Evolutionary conservation across 1,139 yeast species (phyloP).

Genomic region (Pichia sp.): DNA sequence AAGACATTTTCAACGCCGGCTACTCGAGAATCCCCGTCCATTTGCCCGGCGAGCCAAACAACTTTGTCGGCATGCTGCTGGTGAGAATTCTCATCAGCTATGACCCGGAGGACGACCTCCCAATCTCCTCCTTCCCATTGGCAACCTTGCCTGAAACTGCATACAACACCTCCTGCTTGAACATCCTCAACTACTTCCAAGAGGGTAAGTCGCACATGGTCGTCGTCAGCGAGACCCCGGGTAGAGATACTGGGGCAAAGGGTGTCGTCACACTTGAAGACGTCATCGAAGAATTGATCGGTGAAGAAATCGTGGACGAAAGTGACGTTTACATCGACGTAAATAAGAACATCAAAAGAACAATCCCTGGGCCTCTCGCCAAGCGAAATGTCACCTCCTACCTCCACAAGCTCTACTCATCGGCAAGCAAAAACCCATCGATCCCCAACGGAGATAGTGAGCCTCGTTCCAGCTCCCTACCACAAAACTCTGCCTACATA

Average conservation of each 20-base stretch:
- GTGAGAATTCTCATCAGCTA: slow-evolving; percentile 90
- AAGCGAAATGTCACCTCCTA: slow-evolving; percentile 68
- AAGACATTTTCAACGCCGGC: slow-evolving; percentile 89
- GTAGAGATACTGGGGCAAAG: slow-evolving; percentile 79
- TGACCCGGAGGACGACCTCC: slow-evolving; percentile 94
- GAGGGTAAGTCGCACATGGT: slow-evolving; percentile 99
- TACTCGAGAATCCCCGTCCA: slow-evolving; percentile 96
- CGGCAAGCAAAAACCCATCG: slow-evolving; percentile 10
- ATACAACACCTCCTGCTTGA: slow-evolving; percentile 86
- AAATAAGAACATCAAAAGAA: slow-evolving; percentile 77
- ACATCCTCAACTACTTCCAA: slow-evolving; percentile 91
- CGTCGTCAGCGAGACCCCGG: slow-evolving; percentile 82
- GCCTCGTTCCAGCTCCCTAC: slow-evolving; percentile 1
- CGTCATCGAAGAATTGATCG: slow-evolving; percentile 94
- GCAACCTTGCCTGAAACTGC: slow-evolving; percentile 96
- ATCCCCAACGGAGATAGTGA: not conserved
- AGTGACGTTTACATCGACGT: slow-evolving; percentile 93
- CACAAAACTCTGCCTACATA: slow-evolving; percentile 10
- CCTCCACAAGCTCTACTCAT: slow-evolving; percentile 47
- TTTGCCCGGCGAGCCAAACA: slow-evolving; percentile 81
- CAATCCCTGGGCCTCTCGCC: slow-evolving; percentile 80
- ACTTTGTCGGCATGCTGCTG: slow-evolving; percentile 91
- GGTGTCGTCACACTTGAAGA: slow-evolving; percentile 95
- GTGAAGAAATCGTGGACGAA: slow-evolving; percentile 96
- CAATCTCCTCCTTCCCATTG: slow-evolving; percentile 88